These are phyloP conservation scores for Ogataea naganishii DNA, from an alignment of 805 yeast genomes.

Conservation along the genomic window DNA sequence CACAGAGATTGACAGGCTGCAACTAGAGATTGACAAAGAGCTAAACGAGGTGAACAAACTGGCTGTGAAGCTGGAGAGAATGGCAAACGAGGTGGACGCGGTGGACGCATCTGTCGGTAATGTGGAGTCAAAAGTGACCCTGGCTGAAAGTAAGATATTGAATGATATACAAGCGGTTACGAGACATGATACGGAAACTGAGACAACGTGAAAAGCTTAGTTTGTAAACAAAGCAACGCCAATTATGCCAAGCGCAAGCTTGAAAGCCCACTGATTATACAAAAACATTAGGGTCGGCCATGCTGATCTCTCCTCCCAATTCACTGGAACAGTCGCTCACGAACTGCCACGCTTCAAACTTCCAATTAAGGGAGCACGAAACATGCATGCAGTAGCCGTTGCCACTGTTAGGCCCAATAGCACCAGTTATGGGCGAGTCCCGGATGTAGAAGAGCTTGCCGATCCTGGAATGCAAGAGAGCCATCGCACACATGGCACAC, in stretches of 20 bases:
- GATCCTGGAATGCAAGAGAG: constrained; percentile 83
- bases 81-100: too few relatives aligned
- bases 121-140: too few relatives aligned
- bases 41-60: constrained; percentile 15
- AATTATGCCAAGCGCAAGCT: too few relatives aligned
- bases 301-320: neutral
- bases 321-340: neutral
- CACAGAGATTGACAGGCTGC: constrained; percentile 13
- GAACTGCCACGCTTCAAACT: constrained; percentile 71
- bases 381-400: constrained; percentile 68
- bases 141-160: too few relatives aligned
- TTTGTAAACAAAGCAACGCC: too few relatives aligned
- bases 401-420: constrained; percentile 47
- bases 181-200: too few relatives aligned
- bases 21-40: constrained; percentile 9
- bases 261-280: too few relatives aligned
- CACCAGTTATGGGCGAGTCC: constrained; percentile 42
- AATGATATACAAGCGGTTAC: too few relatives aligned
- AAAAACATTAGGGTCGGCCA: constrained; percentile 4
- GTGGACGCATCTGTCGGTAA: too few relatives aligned
- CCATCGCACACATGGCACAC: constrained; percentile 96
- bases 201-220: too few relatives aligned
- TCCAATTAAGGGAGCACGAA: constrained; percentile 74
- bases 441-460: constrained; percentile 55
- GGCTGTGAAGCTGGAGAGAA: constrained; percentile 19